These are phyloP conservation scores for Leucosporidium scottii DNA, from an alignment of 768 basidiomycete genomes.

Conservation along the genomic window DNA sequence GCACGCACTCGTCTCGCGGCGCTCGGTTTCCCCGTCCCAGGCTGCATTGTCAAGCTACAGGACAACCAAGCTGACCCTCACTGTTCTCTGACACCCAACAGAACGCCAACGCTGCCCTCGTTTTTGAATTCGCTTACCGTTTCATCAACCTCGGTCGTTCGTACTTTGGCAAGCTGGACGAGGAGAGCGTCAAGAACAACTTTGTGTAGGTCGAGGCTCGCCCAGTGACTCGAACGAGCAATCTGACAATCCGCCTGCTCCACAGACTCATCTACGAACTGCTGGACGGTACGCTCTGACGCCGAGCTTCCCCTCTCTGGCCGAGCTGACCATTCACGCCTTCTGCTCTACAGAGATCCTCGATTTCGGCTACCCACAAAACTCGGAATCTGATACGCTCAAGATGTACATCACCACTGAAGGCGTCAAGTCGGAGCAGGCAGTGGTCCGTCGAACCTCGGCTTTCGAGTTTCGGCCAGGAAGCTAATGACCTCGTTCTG, in stretches of 20 bases:
- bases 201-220: conserved; percentile 53
- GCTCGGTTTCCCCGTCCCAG: no score
- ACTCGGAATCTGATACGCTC: conserved; percentile 94
- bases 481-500: not conserved
- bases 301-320: not conserved
- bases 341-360: conserved; percentile 63
- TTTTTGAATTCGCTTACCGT: conserved; percentile 96
- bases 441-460: conserved; percentile 54
- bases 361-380: conserved; percentile 98
- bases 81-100: not conserved
- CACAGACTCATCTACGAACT: conserved; percentile 78
- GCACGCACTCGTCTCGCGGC: no score
- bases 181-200: conserved; percentile 97
- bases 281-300: conserved; percentile 64
- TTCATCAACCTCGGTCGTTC: conserved; percentile 90
- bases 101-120: conserved; percentile 93
- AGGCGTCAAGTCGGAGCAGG: conserved; percentile 78
- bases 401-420: conserved; percentile 98
- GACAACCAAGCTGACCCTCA: not conserved
- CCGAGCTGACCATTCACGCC: not conserved
- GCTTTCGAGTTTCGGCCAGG: not conserved
- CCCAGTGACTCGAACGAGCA: not conserved
- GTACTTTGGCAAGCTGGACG: conserved; percentile 97
- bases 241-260: not conserved
- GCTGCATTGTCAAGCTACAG: no score